Percentiles rank a stretch among this genome's conserved stretches.
phyloP scores from a whole-genome alignment of 192 early-diverging fungal genomes.

The Obelidium mucronatum region DNA sequence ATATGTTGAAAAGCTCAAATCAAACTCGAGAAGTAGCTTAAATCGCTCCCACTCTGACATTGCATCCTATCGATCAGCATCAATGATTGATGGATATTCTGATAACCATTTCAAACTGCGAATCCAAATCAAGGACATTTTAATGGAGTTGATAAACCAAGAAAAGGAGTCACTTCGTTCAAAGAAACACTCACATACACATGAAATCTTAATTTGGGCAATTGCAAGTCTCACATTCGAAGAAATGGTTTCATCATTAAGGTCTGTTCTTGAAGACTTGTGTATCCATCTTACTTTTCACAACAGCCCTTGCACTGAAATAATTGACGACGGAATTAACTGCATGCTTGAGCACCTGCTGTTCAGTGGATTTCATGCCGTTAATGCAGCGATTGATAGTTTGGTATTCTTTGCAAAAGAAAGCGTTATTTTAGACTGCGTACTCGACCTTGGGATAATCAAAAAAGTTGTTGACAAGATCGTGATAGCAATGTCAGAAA shows the following conservation, averaged over 20 bases:
- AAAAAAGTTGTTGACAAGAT: constrained; percentile 71
- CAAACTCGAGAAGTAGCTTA: not conserved
- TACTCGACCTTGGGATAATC: constrained; percentile 57
- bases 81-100: constrained; percentile 11
- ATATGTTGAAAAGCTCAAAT: not conserved
- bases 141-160: constrained; percentile 32
- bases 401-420: constrained; percentile 68
- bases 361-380: constrained; percentile 62
- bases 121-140: constrained; percentile 47
- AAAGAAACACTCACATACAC: constrained; percentile 43
- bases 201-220: constrained; percentile 47
- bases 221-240: constrained; percentile 47
- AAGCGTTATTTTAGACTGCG: constrained; percentile 51
- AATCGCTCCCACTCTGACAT: not conserved
- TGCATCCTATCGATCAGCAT: not conserved
- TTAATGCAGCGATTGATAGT: constrained; percentile 71
- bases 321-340: constrained; percentile 68
- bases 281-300: constrained; percentile 30
- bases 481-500: constrained; percentile 71
- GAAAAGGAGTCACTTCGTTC: constrained; percentile 30
- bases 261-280: constrained; percentile 21
- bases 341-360: constrained; percentile 73
- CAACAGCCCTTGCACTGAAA: constrained; percentile 34
- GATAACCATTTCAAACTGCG: constrained; percentile 35
- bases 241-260: constrained; percentile 47